phyloP scores from a whole-genome alignment of 805 yeast species.

The Ogataea siamensis region DNA sequence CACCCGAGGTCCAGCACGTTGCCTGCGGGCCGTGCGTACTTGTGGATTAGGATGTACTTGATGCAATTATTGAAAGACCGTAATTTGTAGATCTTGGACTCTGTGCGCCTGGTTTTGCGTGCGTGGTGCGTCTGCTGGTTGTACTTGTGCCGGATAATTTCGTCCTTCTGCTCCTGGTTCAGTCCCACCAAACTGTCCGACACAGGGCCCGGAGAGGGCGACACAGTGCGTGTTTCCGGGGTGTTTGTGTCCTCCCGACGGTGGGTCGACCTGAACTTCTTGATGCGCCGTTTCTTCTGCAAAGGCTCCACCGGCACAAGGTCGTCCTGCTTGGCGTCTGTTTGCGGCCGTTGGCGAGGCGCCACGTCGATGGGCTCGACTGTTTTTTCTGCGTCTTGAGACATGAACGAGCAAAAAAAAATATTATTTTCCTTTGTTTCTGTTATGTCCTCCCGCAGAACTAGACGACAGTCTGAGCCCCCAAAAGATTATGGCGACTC shows the following conservation, averaged over 20 bases:
- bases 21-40: conserved; percentile 53
- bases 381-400: conserved; percentile 1
- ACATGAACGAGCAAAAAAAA: conserved; percentile 3
- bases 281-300: conserved; percentile 24
- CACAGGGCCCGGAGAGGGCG: conserved; percentile 13
- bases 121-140: conserved; percentile 78
- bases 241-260: conserved; percentile 1
- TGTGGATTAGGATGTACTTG: conserved; percentile 79
- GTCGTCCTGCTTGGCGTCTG: not conserved
- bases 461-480: conserved; percentile 28
- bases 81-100: conserved; percentile 81
- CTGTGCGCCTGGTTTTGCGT: conserved; percentile 57
- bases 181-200: conserved; percentile 32
- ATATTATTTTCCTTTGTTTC: conserved; percentile 3
- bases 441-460: conserved; percentile 32
- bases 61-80: conserved; percentile 90
- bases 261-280: conserved; percentile 10
- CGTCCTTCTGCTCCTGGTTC: conserved; percentile 45
- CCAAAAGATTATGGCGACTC: conserved; percentile 24
- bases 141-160: conserved; percentile 77
- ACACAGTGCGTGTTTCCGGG: not conserved
- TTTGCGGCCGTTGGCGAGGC: conserved; percentile 1
- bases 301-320: conserved; percentile 8
- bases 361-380: conserved; percentile 22
- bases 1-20: conserved; percentile 85